Evolutionary conservation across 2,329 filamentous ascomycete genomes (phyloP).

Genomic region (Leptographium radiaticola): DNA sequence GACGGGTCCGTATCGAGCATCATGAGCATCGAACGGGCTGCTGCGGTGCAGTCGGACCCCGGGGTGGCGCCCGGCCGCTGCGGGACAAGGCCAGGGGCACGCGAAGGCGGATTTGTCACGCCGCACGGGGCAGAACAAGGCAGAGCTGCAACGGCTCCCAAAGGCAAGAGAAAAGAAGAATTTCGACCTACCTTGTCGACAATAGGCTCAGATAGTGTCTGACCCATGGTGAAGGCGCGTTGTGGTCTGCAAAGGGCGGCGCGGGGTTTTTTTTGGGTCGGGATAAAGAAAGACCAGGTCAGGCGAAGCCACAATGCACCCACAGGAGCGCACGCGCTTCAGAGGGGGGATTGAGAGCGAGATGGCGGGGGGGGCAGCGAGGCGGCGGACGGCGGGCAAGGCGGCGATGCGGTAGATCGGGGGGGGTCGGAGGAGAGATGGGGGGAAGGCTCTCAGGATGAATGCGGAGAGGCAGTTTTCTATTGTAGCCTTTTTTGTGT

Average conservation of each 20-base stretch:
- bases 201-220: constrained; percentile 97
- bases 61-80: too few relatives aligned
- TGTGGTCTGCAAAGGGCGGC: not conserved
- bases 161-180: not conserved
- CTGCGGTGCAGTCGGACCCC: not conserved
- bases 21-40: not conserved
- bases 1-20: not conserved
- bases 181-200: constrained; percentile 78
- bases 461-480: constrained; percentile 5
- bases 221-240: constrained; percentile 60
- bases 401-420: not conserved
- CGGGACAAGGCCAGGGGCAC: not conserved
- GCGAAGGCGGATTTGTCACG: not conserved
- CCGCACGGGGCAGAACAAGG: not conserved
- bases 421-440: not conserved
- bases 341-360: not conserved
- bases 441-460: constrained; percentile 2
- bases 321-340: constrained; percentile 1
- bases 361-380: not conserved
- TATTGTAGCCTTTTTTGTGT: constrained; percentile 1
- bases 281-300: not conserved
- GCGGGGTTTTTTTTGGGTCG: constrained; percentile 1
- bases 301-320: not conserved
- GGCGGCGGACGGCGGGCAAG: not conserved
- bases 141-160: not conserved